Evolutionary conservation across 2,329 filamentous ascomycete species (phyloP).

Genomic region (Alternaria brassicae): DNA sequence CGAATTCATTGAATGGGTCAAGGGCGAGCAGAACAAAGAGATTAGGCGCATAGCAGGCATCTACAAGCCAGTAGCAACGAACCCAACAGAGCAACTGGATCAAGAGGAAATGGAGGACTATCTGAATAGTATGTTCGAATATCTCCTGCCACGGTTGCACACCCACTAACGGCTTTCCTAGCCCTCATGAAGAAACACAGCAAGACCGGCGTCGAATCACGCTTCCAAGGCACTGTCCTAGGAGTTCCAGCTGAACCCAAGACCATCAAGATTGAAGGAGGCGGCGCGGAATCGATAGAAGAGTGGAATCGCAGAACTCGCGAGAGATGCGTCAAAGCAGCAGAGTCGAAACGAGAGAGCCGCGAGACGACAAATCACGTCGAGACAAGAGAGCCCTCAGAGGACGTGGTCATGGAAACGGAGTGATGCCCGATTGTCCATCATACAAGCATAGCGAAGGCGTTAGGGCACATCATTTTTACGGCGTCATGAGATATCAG

Average conservation of each 20-base stretch:
- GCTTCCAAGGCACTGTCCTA: conserved; percentile 84
- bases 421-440: conserved; percentile 23
- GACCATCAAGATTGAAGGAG: conserved; percentile 80
- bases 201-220: conserved; percentile 84
- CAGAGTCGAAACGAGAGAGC: conserved; percentile 33
- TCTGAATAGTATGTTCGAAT: conserved; percentile 49
- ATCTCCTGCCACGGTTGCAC: neutral
- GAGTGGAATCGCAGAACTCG: conserved; percentile 63
- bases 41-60: conserved; percentile 81
- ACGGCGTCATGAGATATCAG: conserved; percentile 13
- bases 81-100: conserved; percentile 57
- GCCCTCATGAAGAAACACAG: conserved; percentile 91
- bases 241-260: conserved; percentile 75
- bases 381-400: conserved; percentile 27
- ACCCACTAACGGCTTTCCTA: conserved; percentile 45
- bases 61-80: conserved; percentile 50
- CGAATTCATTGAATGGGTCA: conserved; percentile 80
- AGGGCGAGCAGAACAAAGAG: conserved; percentile 75
- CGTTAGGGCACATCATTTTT: conserved; percentile 33
- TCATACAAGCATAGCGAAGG: conserved; percentile 46
- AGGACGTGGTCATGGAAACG: conserved; percentile 38
- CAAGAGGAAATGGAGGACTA: conserved; percentile 57
- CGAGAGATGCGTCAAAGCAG: conserved; percentile 36
- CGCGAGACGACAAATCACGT: conserved; percentile 24
- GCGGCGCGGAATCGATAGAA: conserved; percentile 69